Conservation (phyloP, 352 stramenopile genomes). For the Globisporangium cylindrosporum region DNA sequence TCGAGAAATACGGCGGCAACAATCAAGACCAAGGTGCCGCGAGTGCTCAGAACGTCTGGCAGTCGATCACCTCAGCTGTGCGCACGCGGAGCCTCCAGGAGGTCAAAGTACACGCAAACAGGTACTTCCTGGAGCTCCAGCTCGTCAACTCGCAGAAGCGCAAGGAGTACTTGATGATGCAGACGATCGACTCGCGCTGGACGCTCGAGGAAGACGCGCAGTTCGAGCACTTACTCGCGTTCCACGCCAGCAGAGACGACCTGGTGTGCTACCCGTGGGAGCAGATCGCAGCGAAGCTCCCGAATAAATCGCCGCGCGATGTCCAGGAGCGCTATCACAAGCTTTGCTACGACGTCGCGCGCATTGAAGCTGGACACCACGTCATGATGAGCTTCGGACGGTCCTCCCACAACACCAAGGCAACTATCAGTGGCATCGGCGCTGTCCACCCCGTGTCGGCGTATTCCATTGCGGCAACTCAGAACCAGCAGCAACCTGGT, state of each 20-base stretch:
- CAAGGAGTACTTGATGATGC: constrained; percentile 49
- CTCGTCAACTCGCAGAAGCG: constrained; percentile 34
- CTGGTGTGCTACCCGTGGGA: constrained; percentile 59
- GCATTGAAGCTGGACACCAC: constrained; percentile 64
- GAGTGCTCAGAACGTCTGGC: constrained; percentile 46
- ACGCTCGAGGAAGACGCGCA: constrained; percentile 54
- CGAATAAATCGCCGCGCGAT: constrained; percentile 46
- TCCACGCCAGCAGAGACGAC: constrained; percentile 20
- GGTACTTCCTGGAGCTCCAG: constrained; percentile 57
- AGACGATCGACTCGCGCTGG: constrained; percentile 58
- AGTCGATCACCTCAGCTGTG: constrained; percentile 52
- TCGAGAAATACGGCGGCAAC: constrained; percentile 55
- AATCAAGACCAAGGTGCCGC: constrained; percentile 22
- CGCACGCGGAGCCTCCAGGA: constrained; percentile 44
- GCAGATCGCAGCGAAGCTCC: constrained; percentile 47
- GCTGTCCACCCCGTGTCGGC: background rate
- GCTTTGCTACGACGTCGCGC: constrained; percentile 72
- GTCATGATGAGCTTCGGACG: constrained; percentile 55
- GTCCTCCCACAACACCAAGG: constrained; percentile 22
- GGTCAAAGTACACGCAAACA: constrained; percentile 44
- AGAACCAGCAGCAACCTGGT: background rate
- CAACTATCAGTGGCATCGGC: constrained; percentile 8
- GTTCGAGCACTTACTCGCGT: constrained; percentile 66
- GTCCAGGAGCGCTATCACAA: constrained; percentile 70
- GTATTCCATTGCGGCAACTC: constrained; percentile 1